phyloP scores from a whole-genome alignment of 352 stramenopile genomes.

The Pythium phragmitis region DNA sequence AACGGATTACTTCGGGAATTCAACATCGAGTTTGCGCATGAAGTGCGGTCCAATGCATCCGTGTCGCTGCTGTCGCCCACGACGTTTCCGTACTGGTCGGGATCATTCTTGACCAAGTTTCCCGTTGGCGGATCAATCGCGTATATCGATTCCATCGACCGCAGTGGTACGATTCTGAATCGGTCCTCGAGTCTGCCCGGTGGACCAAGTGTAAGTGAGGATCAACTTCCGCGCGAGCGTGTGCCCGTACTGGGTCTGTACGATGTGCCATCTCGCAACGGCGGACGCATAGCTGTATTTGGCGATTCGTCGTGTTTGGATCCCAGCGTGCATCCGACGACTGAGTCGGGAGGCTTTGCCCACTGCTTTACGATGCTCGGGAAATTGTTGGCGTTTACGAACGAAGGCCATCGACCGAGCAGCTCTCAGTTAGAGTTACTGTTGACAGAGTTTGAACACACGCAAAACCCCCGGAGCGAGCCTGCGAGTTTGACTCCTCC shows the following conservation, averaged over 20 bases:
- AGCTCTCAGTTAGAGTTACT: conserved; percentile 21
- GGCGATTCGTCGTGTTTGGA: conserved; percentile 77
- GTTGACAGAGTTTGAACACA: conserved; percentile 20
- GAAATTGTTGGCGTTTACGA: conserved; percentile 57
- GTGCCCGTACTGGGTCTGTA: conserved; percentile 71
- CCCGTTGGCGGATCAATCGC: conserved; percentile 62
- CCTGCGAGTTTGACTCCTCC: conserved; percentile 18
- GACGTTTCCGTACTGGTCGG: conserved; percentile 62
- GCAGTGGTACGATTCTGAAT: conserved; percentile 55
- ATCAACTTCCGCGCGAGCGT: conserved; percentile 31
- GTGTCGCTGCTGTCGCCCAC: conserved; percentile 43
- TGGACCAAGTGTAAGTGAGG: neutral
- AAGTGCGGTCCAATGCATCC: conserved; percentile 48
- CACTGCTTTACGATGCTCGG: conserved; percentile 70
- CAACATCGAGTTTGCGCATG: conserved; percentile 62
- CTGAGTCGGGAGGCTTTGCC: conserved; percentile 32
- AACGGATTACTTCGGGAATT: conserved; percentile 67
- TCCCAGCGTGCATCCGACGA: conserved; percentile 42
- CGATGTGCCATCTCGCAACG: conserved; percentile 52
- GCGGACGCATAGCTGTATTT: conserved; percentile 73
- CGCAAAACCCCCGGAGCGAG: neutral
- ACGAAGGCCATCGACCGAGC: conserved; percentile 30
- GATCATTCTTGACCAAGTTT: conserved; percentile 65
- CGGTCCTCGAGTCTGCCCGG: conserved; percentile 17
- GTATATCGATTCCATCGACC: conserved; percentile 52